Base-by-base conservation (phyloP, 129 eudicot species). In the Saussurea involucrata region DNA sequence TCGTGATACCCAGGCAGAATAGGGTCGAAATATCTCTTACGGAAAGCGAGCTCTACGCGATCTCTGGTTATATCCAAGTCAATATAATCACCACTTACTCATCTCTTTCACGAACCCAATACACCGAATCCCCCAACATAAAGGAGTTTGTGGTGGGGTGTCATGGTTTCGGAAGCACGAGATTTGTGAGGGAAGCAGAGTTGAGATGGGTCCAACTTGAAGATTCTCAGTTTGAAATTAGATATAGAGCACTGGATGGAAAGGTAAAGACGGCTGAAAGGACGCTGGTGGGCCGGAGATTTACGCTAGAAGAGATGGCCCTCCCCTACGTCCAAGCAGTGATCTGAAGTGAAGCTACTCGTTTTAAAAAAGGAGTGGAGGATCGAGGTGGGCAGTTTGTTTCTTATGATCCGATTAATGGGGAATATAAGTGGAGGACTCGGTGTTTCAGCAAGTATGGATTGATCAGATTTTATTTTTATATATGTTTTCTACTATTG, bases 361-460 rank as follows among this genome's bases (percentile, higher is more conserved):
- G 87, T 92, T 86, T 92, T 7, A 86, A 57, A 37, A 95, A 82
- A 66, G 90, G 88, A 81, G 92, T 94, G 0, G 96, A 90, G 84
- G 96, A 89, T 25, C 99, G 87, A 87, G 99, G 96, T 71, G 92
- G 96, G 0, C 95, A 95, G 82, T 95, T 95, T 76, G 88, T 95
- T 67, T 92, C 87, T 0, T 95, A 92, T 69, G 96, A 95, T 70
- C 89, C 99, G 0, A 66, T 85, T 37, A 87, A 86, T 74, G 99
- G 97, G 75, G 99, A 95, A 76, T 95, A 95, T 96, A 90, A 88
- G 76, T 95, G 88, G 64, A 82, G 89, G 82, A 96, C 89, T 27
- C 78, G 77, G 49, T 97, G 92, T 80, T 95, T 95, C 85, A 95
- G 97, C 70, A 24, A 40, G 71, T 95, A 89, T 24, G 81, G 78